phyloP scores from a whole-genome alignment of 2,329 filamentous ascomycete species.

The Westerdykella aurantiaca region DNA sequence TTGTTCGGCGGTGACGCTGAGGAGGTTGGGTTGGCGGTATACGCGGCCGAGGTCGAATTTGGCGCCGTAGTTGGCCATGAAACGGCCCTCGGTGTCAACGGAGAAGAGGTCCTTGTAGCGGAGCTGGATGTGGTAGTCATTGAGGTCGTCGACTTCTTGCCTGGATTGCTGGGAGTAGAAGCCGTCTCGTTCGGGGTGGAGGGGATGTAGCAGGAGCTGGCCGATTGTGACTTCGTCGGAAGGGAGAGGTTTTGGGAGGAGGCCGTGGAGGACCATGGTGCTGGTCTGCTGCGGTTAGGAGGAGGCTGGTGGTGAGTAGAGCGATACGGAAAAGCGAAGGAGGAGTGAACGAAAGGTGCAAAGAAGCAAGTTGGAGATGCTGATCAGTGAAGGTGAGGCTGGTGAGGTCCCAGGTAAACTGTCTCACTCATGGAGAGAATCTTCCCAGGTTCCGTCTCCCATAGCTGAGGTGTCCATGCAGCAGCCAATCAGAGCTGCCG shows the following conservation, averaged over 20 bases:
- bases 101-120: conserved; percentile 37
- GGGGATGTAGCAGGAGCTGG: conserved; percentile 33
- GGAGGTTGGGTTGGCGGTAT: conserved; percentile 34
- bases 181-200: conserved; percentile 33
- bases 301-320: neutral
- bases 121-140: conserved; percentile 37
- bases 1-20: conserved; percentile 33
- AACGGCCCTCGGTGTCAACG: conserved; percentile 33
- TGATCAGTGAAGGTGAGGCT: neutral
- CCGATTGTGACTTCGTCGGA: conserved; percentile 30
- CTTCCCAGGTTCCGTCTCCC: neutral
- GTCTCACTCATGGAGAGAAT: neutral
- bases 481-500: conserved; percentile 4
- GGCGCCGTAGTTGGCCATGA: conserved; percentile 36
- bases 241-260: conserved; percentile 34
- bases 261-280: conserved; percentile 31
- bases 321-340: neutral
- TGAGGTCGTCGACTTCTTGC: conserved; percentile 32
- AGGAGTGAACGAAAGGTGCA: neutral
- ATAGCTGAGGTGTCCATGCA: conserved; percentile 4
- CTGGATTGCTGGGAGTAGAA: conserved; percentile 33
- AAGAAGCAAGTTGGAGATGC: neutral
- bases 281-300: neutral
- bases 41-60: conserved; percentile 35
- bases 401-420: neutral